Base-by-base conservation (phyloP, 1,284 basidiomycete species). In the Papiliotrema fonsecae region DNA sequence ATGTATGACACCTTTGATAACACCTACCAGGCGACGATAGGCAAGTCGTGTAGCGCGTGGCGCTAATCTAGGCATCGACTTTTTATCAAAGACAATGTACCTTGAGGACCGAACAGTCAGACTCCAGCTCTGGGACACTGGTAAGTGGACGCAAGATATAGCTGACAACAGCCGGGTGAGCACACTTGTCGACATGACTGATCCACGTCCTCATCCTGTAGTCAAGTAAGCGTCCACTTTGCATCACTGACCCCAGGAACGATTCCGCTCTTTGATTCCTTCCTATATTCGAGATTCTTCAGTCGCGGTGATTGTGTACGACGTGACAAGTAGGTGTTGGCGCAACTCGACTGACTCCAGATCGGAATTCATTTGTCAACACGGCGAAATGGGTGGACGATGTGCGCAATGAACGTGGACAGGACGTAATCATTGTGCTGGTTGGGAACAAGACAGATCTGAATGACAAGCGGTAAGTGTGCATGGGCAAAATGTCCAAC, bases 1-100 rank as follows among this genome's bases (percentile, higher is more conserved):
- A 97, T 97, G 94, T 99, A 98, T 74, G 96, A 98, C 76, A 97
- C 96, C 0, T 99, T 99, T 73, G 96, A 99, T 79, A 97, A 96
- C 75, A 98, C 94, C 40, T 99, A 99, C 74, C 96, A 99, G 75
- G 96, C 96, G 13, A 99, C 96, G 13, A 99, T 99, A 70, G 96
- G 69, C 69, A 43, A n/a, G 7, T n/a, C 2, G 13, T 16, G 6
- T 45, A 22, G 13, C 14, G 24, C 18, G n/a, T 26, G 14, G 42
- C 35, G 21, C 21, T 35, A 46, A 32, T 13, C 11, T 49, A 72
- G 70, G 96, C 56, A 98, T 97, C 75, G 96, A 99, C 77, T 98
- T 98, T 73, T 78, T 99, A 72, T 94, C 90, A 76, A 99, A 99
- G 80, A 98, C 96, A 0, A 96, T 99, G 91, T 99, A 99, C 75